These are phyloP conservation scores for Citrus sp. DNA, from an alignment of 345 rosid species.

Conservation along the genomic window DNA sequence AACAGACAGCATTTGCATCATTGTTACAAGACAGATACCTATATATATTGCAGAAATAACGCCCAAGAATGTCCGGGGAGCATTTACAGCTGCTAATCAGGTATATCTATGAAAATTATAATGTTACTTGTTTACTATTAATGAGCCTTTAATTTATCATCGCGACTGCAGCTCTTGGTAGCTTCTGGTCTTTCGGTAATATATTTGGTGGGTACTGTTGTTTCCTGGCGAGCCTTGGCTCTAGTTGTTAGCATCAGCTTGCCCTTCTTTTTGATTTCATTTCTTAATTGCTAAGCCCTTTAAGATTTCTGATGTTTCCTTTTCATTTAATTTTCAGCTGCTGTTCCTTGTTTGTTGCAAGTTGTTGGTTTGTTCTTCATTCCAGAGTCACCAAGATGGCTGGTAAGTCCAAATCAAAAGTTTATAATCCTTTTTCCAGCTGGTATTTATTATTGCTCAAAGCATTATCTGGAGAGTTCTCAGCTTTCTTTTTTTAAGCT, in stretches of 20 bases:
- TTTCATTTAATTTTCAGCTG: slow-evolving; percentile 21
- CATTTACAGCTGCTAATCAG: slow-evolving; percentile 7
- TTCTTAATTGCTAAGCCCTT: not conserved
- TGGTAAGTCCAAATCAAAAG: slow-evolving; percentile 18
- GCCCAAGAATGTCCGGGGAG: slow-evolving; percentile 26
- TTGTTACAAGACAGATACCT: slow-evolving; percentile 13
- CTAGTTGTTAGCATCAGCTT: slow-evolving; percentile 13
- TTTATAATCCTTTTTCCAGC: not conserved
- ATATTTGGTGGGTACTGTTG: slow-evolving; percentile 18
- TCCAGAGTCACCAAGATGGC: slow-evolving; percentile 57
- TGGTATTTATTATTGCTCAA: not conserved
- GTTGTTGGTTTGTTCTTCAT: slow-evolving; percentile 33
- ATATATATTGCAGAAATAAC: slow-evolving; percentile 28
- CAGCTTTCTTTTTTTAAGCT: not conserved
- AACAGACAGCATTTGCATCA: not conserved
- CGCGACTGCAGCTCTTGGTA: slow-evolving; percentile 1
- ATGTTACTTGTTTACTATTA: not conserved
- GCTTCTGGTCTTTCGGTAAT: slow-evolving; percentile 11
- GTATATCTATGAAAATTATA: not conserved
- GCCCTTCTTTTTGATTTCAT: not conserved
- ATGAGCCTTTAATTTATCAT: not conserved
- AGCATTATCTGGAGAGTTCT: not conserved
- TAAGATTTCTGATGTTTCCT: not conserved
- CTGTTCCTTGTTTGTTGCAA: slow-evolving; percentile 30
- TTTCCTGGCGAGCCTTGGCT: slow-evolving; percentile 25